These are phyloP conservation scores for Combretum micranthum DNA, from an alignment of 345 rosid genomes.

Conservation along the genomic window DNA sequence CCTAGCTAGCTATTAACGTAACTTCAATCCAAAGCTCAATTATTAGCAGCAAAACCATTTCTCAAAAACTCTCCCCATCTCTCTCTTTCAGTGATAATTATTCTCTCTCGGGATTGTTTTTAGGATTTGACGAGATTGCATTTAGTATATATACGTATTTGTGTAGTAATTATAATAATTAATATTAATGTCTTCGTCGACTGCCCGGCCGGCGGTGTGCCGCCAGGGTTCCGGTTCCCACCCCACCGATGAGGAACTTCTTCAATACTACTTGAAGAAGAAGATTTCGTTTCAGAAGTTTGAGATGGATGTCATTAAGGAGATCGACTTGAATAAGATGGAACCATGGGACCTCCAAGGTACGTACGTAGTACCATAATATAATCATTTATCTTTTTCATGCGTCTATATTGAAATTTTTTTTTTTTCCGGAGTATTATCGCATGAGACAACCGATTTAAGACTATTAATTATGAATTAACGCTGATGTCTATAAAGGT, in stretches of 20 bases:
- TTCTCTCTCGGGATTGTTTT: too few relatives aligned
- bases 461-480: too few relatives aligned
- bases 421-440: too few relatives aligned
- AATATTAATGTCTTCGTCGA: constrained; percentile 19
- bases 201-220: constrained; percentile 75
- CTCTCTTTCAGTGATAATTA: not conserved
- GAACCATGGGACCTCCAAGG: constrained; percentile 99
- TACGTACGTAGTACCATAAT: too few relatives aligned
- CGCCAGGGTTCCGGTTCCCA: constrained; percentile 98
- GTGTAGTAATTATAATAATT: not conserved
- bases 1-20: too few relatives aligned
- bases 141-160: not conserved
- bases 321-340: constrained; percentile 91
- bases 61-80: not conserved
- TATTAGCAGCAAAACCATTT: too few relatives aligned
- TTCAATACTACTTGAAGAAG: constrained; percentile 88
- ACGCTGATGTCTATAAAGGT: too few relatives aligned
- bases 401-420: too few relatives aligned
- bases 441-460: too few relatives aligned
- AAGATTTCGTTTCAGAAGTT: constrained; percentile 88
- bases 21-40: too few relatives aligned
- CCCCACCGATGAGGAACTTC: constrained; percentile 93
- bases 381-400: too few relatives aligned
- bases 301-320: constrained; percentile 94
- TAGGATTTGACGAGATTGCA: not conserved